Base-by-base conservation (phyloP, 208 protist species). In the Crithidia sp. region DNA sequence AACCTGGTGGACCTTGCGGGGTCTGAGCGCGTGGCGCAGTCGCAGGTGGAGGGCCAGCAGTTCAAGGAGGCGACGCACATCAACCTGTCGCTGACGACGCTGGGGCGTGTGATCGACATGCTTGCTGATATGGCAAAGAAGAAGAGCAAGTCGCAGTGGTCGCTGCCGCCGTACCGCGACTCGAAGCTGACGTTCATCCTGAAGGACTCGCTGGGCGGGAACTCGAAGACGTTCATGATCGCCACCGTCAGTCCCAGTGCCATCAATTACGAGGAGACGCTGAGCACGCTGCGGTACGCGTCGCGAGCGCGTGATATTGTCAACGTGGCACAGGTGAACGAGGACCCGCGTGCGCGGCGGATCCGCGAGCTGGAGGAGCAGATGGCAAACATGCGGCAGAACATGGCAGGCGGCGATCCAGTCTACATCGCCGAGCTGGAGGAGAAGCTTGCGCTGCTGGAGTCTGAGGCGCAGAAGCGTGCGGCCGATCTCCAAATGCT, bases 1-100 rank as follows among this genome's bases (percentile, higher is more conserved):
- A 97, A 70, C 87, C 98, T 13, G 88, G 98, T 13, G 96, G 98
- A 75, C 89, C 89, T 98, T 53, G 96, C 96, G 4, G 96, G 96
- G 16, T 95, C 86, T 9, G 95, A 98, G 75, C 77, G 95, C 4
- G 83, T 85, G 41, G 76, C 70, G 12, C 81, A 81, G 41, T 86
- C 74, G 50, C 84, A 85, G 7, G 93, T 86, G 28, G 82, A 76
- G 60, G 94, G 92, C 3, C 56, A 79, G 54, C 82, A 87, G 41
- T 81, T 80, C 55, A 84, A 76, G 71, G 92, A 97, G 74, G 92
- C 80, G 6, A 95, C 79, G 7, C 88, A 90, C 50, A 98, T 98
- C 45, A 49, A 49, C 45, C 45, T 49, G 45, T 49, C 45, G 44
- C 45, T 49, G 45, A 49, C 45, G 70, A 84, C 89, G 39, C 83